Percentiles rank a stretch among this genome's conserved stretches.
These are phyloP conservation scores for Hymenoscyphus fraxineus DNA, from an alignment of 2,329 filamentous ascomycete genomes.

Conservation along the genomic window DNA sequence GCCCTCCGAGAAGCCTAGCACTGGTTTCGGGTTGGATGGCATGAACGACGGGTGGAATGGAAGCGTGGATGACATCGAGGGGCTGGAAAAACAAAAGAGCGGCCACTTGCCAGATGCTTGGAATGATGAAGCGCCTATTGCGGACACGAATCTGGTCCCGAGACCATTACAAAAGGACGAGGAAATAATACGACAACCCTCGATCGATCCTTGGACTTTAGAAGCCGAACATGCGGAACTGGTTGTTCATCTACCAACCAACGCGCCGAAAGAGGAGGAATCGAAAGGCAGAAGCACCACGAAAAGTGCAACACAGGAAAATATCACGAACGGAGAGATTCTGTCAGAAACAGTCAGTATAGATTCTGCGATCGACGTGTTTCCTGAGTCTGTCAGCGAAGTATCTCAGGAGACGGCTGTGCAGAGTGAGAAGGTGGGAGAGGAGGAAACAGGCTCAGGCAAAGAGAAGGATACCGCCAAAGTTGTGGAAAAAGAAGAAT, in stretches of 20 bases:
- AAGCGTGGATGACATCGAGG: constrained; percentile 5
- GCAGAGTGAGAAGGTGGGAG: neutral
- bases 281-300: neutral
- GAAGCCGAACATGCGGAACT: neutral
- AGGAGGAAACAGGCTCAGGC: neutral
- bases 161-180: constrained; percentile 17
- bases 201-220: constrained; percentile 32
- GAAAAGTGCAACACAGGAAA: neutral
- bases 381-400: constrained; percentile 2
- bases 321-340: neutral
- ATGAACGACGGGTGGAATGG: constrained; percentile 18
- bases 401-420: neutral
- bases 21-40: constrained; percentile 20
- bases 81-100: constrained; percentile 5
- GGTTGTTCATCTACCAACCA: neutral
- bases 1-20: constrained; percentile 6
- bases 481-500: neutral
- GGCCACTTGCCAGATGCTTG: constrained; percentile 16
- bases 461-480: neutral
- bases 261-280: neutral
- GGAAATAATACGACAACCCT: constrained; percentile 22
- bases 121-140: constrained; percentile 11
- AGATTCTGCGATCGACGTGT: constrained; percentile 4
- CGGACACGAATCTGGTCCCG: constrained; percentile 15
- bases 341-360: neutral